Percentiles rank a stretch among this genome's conserved stretches.
These are phyloP conservation scores for Metschnikowia peoriensis DNA, from an alignment of 805 yeast species.

Conservation along the genomic window DNA sequence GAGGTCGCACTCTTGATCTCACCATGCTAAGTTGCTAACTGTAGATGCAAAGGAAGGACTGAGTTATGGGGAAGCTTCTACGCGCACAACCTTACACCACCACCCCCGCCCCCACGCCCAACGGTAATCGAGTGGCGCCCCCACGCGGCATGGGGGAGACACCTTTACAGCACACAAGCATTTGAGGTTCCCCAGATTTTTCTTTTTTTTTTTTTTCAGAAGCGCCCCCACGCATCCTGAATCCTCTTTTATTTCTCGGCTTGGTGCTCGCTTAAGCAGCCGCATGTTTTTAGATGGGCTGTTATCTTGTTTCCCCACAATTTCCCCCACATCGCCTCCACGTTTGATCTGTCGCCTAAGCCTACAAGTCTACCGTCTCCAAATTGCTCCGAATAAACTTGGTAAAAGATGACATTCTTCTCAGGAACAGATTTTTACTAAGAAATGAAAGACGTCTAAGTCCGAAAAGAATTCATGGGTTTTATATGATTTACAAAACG, in stretches of 20 bases:
- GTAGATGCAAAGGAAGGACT: not conserved
- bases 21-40: not conserved
- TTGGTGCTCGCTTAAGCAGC: not conserved
- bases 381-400: not conserved
- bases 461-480: too few relatives aligned
- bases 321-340: not conserved
- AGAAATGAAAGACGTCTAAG: too few relatives aligned
- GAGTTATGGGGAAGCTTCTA: not conserved
- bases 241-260: not conserved
- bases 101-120: not conserved
- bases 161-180: not conserved
- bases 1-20: not conserved
- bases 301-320: not conserved
- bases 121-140: not conserved
- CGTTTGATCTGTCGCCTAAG: not conserved
- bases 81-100: not conserved
- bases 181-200: too few relatives aligned
- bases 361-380: not conserved
- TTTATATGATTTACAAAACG: too few relatives aligned
- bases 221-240: not conserved
- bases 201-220: too few relatives aligned
- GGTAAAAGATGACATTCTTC: too few relatives aligned
- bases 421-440: too few relatives aligned
- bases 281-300: not conserved
- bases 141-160: not conserved